Evolutionary conservation across 441 rosid species (phyloP), one percentile per base, ranked within the genome.

Genomic region (Pelargonium cotyledonis): DNA sequence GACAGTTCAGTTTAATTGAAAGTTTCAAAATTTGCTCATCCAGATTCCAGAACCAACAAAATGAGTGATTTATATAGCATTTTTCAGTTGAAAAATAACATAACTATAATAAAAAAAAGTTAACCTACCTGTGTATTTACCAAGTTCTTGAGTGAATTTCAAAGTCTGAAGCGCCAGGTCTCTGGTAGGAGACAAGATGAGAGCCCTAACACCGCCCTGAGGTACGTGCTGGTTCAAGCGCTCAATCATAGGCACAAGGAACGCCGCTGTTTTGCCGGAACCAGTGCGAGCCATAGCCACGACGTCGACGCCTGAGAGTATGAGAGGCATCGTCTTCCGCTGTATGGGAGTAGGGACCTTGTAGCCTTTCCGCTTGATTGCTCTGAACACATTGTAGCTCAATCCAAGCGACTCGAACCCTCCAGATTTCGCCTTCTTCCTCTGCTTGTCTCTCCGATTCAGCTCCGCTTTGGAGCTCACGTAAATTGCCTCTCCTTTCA

Each of bases 201-300:
- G 89, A 12, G 95, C 96, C 60, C 99, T 81, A 41, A 88, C 91
- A 3, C 92, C 92, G 2, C 87, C 88, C 75, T 87, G 95, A 16
- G 96, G 84, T 7, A 82, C 78, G 65, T 91, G 99, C 78, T 85
- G 86, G 68, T 83, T 83, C 40, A 94, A 84, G 80, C 73, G 85
- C 85, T 94, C 90, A 9, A 94, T 83, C 99, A 94, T 91, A 5
- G 99, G 99, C 11, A 94, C 77, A 8, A 94, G 79, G 74, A 94
- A 94, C 8, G 97, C 99, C 0, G 97, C 97, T 14, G 97, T 94
- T 74, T 91, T 94, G 0, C 99, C 99, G 2, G 99, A 94, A 47
- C 99, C 97, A 0, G 97, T 94, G 19, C 99, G 88, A 4, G 99
- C 96, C 99, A 94, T 94, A 65, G 99, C 97, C 2, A 94, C 99